Evolutionary conservation across 1,139 yeast species (phyloP).

Genomic region (Williopsis jadinii): DNA sequence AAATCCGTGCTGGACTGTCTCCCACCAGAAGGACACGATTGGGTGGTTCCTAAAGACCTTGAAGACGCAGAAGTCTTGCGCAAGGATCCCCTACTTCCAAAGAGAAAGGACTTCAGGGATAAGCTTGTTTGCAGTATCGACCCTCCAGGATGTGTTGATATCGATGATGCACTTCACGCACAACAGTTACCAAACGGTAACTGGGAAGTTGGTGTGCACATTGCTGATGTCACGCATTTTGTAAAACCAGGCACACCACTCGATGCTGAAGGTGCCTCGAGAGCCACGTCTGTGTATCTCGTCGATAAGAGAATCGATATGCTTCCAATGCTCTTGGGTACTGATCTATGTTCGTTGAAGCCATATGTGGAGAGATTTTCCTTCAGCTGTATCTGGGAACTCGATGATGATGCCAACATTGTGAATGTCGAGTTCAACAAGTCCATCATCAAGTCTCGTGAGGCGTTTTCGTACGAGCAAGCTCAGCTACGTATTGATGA

Average conservation of each 20-base stretch:
- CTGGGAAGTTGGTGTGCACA: conserved; percentile 96
- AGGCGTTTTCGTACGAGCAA: conserved; percentile 90
- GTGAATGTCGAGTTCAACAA: conserved; percentile 78
- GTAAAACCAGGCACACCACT: conserved; percentile 89
- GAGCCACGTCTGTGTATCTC: conserved; percentile 95
- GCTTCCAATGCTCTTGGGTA: conserved; percentile 94
- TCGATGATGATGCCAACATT: conserved; percentile 80
- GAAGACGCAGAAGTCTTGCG: conserved; percentile 39
- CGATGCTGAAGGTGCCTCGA: conserved; percentile 92
- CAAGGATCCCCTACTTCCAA: conserved; percentile 49
- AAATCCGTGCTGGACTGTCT: conserved; percentile 87
- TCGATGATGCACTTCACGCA: conserved; percentile 97
- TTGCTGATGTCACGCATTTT: conserved; percentile 97
- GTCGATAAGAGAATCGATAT: conserved; percentile 99
- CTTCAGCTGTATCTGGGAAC: conserved; percentile 93
- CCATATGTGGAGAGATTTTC: conserved; percentile 96
- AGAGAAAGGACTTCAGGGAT: conserved; percentile 81
- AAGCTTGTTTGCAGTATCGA: conserved; percentile 91
- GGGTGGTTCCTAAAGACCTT: conserved; percentile 73
- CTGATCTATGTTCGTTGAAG: conserved; percentile 89
- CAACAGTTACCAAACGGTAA: conserved; percentile 80
- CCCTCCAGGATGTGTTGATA: conserved; percentile 98
- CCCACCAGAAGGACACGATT: conserved; percentile 87
- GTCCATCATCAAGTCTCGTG: conserved; percentile 84
- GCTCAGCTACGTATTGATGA: conserved; percentile 94